Evolutionary conservation across 257 asterid species (phyloP).

Genomic region (Marsdenia floribunda): DNA sequence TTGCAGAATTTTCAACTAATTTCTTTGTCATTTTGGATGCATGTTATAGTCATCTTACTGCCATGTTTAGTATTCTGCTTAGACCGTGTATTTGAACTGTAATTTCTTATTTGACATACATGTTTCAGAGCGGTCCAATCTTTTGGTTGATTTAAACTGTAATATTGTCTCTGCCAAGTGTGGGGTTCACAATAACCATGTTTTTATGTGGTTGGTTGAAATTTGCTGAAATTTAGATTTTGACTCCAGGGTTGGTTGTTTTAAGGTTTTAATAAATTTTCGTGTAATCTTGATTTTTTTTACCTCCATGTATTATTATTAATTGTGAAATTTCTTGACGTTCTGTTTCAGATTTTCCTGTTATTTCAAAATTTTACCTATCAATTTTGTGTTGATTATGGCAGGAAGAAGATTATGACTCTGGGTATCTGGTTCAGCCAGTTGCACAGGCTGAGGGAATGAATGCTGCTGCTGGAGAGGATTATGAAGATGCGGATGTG

Average conservation of each 20-base stretch:
- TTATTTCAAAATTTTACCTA: neutral
- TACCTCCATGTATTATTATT: no score
- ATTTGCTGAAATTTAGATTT: neutral
- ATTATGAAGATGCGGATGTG: slow-evolving; percentile 33
- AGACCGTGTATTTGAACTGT: neutral
- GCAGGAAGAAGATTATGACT: slow-evolving; percentile 73
- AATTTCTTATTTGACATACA: neutral
- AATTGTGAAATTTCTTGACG: neutral
- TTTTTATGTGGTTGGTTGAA: neutral
- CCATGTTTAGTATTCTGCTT: neutral
- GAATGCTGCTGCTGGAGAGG: slow-evolving; percentile 29
- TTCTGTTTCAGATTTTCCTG: neutral
- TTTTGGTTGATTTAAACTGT: neutral
- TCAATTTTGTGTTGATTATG: slow-evolving; percentile 11
- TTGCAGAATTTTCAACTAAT: neutral
- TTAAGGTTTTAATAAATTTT: neutral
- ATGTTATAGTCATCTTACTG: neutral
- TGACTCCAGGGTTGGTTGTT: neutral
- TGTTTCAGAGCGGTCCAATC: neutral
- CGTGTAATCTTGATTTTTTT: neutral
- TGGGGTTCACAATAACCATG: neutral
- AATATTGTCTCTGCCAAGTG: neutral
- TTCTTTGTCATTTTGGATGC: neutral
- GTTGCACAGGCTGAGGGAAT: slow-evolving; percentile 45
- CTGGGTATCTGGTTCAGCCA: slow-evolving; percentile 67